Base-by-base conservation (phyloP, 176 grass and related monocot genomes). In the Raddia guianensis region DNA sequence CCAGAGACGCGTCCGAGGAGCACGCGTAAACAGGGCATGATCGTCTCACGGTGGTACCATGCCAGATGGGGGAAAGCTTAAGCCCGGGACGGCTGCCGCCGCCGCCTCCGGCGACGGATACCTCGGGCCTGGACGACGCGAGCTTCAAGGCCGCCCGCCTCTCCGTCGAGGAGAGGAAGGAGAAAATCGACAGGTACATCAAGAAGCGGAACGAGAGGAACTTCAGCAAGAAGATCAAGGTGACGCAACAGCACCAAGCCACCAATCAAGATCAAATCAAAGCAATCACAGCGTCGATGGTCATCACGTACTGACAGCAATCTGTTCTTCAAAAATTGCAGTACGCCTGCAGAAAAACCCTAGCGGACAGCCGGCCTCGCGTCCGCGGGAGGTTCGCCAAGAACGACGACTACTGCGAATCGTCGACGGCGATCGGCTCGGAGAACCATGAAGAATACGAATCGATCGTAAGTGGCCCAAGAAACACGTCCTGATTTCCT, bases 191-290 rank as follows among this genome's bases (percentile, higher is more conserved):
- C 65, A 89, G 93, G 76, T 99, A 99, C 89, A 93, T 99, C 66
- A 92, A 91, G 82, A 99, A 99, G 89, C 87, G 93, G 87, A 91
- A 93, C 78, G 72, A 93, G 78, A 84, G 97, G 57, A 99, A 99
- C 86, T 99, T 99, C 90, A 91, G 85, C 86, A 99, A 96, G 84
- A 99, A 93, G 87, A 99, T 99, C 79, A 99, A 99, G 93, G 97
- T 99, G 88, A 94, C 15, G 43, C 27, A 50, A 32, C 11, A 49
- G 9, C 12, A 14, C 12, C 16, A 10, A 34, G 6, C 48, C 12
- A 14, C 12, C 16, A 10, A 34, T 6, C 48, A 13, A 19, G 5
- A 77, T 2, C 27, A 27, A 27, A 27, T 27, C 27, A 27, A 27
- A 27, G 27, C 27, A 27, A 27, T 27, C 27, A 27, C 27, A 27